phyloP scores from a whole-genome alignment of 2,329 filamentous ascomycete genomes.

The Ambrosiella beaveri region DNA sequence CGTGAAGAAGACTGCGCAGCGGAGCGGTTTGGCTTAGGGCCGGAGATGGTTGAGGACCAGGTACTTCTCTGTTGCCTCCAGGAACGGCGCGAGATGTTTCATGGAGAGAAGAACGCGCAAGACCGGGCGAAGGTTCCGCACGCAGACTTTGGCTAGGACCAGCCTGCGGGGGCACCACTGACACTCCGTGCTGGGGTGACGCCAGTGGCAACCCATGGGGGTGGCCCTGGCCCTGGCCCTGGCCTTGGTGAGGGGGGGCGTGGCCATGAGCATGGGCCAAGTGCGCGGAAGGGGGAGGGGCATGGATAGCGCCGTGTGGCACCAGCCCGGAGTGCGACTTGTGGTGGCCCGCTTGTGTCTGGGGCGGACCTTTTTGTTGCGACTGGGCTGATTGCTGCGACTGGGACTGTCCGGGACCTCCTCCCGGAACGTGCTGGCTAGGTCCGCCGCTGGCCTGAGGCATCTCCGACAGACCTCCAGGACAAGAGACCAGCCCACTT shows the following conservation, averaged over 20 bases:
- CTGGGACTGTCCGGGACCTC: not conserved
- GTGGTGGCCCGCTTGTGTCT: not conserved
- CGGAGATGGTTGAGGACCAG: not conserved
- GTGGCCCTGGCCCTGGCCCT: not conserved
- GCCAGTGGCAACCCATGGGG: not conserved
- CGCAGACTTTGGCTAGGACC: not conserved
- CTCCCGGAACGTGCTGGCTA: not conserved
- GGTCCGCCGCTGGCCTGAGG: not conserved
- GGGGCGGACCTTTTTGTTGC: not conserved
- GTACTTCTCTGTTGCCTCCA: not conserved
- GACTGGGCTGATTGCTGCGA: not conserved
- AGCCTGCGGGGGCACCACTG: not conserved
- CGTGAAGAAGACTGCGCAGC: conserved; percentile 7
- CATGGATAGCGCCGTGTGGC: not conserved
- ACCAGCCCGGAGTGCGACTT: not conserved
- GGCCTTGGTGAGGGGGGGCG: not conserved
- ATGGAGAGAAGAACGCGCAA: not conserved
- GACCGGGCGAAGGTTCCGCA: not conserved
- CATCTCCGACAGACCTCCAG: not conserved
- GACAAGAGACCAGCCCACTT: not conserved
- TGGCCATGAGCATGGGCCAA: not conserved
- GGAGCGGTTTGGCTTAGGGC: not conserved
- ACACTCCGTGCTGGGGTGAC: not conserved
- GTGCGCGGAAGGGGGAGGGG: not conserved
- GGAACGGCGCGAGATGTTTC: not conserved